These are phyloP conservation scores for Rickenella mellea DNA, from an alignment of 768 basidiomycete species.

Conservation along the genomic window DNA sequence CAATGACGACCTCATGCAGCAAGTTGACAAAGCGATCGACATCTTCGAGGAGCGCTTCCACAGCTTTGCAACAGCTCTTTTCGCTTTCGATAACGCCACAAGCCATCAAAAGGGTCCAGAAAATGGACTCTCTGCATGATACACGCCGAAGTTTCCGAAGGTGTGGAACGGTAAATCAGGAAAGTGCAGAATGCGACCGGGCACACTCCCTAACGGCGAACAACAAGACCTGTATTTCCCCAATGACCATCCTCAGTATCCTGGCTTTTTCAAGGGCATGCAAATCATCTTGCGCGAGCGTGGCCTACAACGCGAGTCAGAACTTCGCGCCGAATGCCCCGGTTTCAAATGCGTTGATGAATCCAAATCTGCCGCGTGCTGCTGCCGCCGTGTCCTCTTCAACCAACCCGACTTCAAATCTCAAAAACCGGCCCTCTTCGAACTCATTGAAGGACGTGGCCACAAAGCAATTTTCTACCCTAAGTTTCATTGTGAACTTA, in stretches of 20 bases:
- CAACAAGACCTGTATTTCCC: no score
- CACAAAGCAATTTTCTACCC: slow-evolving; percentile 25
- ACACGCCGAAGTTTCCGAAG: no score
- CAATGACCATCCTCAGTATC: no score
- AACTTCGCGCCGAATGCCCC: slow-evolving; percentile 10
- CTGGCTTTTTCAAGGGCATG: slow-evolving; percentile 21
- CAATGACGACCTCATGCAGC: slow-evolving; percentile 7
- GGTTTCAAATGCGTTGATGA: no score
- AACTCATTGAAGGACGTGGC: slow-evolving; percentile 17
- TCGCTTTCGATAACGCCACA: no score
- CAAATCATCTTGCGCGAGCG: slow-evolving; percentile 18
- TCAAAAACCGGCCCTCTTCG: slow-evolving; percentile 1
- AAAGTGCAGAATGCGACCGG: no score
- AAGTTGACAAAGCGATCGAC: slow-evolving; percentile 11
- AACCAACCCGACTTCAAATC: slow-evolving; percentile 1
- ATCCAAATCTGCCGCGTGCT: slow-evolving; percentile 1
- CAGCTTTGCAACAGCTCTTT: no score
- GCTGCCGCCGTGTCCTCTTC: not conserved
- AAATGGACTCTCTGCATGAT: no score
- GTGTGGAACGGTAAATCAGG: no score
- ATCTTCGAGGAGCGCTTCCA: slow-evolving; percentile 6
- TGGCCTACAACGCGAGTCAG: slow-evolving; percentile 13
- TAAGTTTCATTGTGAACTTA: slow-evolving; percentile 37
- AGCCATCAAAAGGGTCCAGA: no score
- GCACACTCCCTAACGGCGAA: no score